phyloP scores from a whole-genome alignment of 192 early-diverging fungal species.

The Entophlyctis luteolus region DNA sequence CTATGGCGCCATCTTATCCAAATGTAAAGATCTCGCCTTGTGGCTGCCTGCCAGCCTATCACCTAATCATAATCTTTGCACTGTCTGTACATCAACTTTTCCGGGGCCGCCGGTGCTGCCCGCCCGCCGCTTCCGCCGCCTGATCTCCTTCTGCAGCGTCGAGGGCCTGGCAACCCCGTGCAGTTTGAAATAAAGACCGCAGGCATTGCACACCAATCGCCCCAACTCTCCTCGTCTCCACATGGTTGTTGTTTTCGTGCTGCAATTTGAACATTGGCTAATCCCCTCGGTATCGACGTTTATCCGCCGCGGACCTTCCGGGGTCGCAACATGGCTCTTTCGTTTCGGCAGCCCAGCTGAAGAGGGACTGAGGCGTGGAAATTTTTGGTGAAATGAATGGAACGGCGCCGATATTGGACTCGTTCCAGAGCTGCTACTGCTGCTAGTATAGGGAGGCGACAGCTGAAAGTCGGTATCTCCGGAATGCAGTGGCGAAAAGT shows the following conservation, averaged over 20 bases:
- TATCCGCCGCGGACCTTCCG: neutral
- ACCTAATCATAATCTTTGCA: no score
- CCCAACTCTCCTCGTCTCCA: constrained; percentile 42
- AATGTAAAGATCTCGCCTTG: no score
- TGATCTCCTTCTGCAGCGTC: constrained; percentile 63
- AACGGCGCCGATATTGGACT: neutral
- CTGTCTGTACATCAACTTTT: no score
- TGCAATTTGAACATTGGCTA: constrained; percentile 46
- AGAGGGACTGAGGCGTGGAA: neutral
- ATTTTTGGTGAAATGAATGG: neutral
- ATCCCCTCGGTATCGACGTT: neutral
- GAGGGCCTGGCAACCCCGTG: constrained; percentile 73
- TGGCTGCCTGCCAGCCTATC: no score
- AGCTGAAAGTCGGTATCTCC: no score
- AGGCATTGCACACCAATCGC: constrained; percentile 49
- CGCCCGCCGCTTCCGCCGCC: constrained; percentile 65
- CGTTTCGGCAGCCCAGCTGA: neutral
- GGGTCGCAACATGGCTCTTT: neutral
- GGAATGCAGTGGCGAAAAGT: no score
- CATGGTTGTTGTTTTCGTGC: constrained; percentile 41
- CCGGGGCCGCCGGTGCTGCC: no score
- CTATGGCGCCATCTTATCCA: no score
- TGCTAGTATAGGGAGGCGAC: neutral
- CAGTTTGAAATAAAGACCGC: constrained; percentile 84
- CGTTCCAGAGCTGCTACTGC: neutral